A percentile compares a stretch with the other conserved stretches of the same genome.
Evolutionary conservation across 208 protist genomes (phyloP).

Genomic region (Borovskyia barvae): DNA sequence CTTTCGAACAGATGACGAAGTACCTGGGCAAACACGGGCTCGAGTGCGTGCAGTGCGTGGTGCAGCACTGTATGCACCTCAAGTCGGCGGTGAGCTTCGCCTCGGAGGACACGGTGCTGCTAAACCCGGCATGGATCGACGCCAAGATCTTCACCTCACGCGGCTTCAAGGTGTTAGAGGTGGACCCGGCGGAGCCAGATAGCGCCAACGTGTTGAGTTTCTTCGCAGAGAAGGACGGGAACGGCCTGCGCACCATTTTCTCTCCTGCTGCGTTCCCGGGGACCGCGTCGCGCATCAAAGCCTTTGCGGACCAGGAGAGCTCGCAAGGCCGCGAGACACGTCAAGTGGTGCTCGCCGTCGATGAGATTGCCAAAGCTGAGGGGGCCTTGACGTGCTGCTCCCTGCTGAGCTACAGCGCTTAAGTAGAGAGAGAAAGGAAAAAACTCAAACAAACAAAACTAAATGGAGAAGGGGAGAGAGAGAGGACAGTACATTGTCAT

Average conservation of each 20-base stretch:
- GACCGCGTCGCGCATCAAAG: slow-evolving; percentile 25
- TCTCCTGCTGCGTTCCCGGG: slow-evolving; percentile 26
- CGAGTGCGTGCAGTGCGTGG: slow-evolving; percentile 37
- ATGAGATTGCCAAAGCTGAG: slow-evolving; percentile 62
- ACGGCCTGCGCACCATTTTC: slow-evolving; percentile 28
- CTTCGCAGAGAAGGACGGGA: slow-evolving; percentile 22
- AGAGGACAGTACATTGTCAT: no score
- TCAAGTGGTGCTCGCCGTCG: slow-evolving; percentile 30
- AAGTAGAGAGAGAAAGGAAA: no score
- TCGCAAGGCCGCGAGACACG: slow-evolving; percentile 30
- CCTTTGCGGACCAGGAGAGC: slow-evolving; percentile 30
- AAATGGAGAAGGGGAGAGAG: no score
- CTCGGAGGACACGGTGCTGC: slow-evolving; percentile 32
- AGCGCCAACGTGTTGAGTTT: slow-evolving; percentile 40
- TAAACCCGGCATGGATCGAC: slow-evolving; percentile 34
- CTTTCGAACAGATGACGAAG: slow-evolving; percentile 41
- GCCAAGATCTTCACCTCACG: slow-evolving; percentile 40
- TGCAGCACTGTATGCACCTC: slow-evolving; percentile 40
- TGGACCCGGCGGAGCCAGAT: slow-evolving; percentile 28
- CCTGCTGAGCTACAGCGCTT: slow-evolving; percentile 42
- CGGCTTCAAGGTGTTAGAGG: slow-evolving; percentile 40
- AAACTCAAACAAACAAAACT: no score
- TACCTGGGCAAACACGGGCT: slow-evolving; percentile 39
- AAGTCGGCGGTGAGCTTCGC: slow-evolving; percentile 40
- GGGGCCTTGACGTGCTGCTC: slow-evolving; percentile 55